phyloP scores from a whole-genome alignment of 768 basidiomycete genomes.

The Termitomyces sp. region DNA sequence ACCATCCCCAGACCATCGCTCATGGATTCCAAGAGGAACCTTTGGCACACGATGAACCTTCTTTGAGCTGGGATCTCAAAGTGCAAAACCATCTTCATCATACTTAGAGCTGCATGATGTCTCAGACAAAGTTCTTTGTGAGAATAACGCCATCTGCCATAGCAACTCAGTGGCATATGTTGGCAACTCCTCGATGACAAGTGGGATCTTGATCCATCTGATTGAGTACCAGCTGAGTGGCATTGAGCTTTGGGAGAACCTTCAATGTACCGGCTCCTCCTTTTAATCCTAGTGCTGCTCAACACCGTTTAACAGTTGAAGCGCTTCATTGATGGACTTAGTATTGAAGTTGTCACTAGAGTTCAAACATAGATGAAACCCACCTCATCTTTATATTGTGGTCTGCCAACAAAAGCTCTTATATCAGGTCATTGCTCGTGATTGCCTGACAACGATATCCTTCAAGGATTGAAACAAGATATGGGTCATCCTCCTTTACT shows the following conservation, averaged over 20 bases:
- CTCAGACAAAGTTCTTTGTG: constrained; percentile 17
- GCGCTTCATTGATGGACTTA: not conserved
- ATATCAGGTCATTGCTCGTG: not conserved
- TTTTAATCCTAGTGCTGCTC: not conserved
- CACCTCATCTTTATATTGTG: not conserved
- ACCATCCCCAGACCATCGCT: constrained; percentile 28
- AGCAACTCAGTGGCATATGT: not conserved
- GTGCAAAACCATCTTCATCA: too few relatives aligned
- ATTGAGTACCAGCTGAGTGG: not conserved
- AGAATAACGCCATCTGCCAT: not conserved
- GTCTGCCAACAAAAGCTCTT: not conserved
- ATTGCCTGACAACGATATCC: not conserved
- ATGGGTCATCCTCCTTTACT: not conserved
- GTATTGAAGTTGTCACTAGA: not conserved
- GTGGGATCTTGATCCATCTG: not conserved
- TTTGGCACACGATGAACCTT: constrained; percentile 11
- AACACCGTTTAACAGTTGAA: not conserved
- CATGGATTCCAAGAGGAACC: constrained; percentile 22
- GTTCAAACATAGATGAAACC: not conserved
- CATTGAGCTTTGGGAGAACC: not conserved
- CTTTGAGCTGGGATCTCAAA: too few relatives aligned
- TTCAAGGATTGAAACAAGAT: not conserved
- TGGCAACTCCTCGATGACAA: not conserved
- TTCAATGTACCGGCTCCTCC: not conserved
- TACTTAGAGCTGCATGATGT: too few relatives aligned